These are phyloP conservation scores for Colletotrichum chlorophyti DNA, from an alignment of 2,329 filamentous ascomycete species.

Conservation along the genomic window DNA sequence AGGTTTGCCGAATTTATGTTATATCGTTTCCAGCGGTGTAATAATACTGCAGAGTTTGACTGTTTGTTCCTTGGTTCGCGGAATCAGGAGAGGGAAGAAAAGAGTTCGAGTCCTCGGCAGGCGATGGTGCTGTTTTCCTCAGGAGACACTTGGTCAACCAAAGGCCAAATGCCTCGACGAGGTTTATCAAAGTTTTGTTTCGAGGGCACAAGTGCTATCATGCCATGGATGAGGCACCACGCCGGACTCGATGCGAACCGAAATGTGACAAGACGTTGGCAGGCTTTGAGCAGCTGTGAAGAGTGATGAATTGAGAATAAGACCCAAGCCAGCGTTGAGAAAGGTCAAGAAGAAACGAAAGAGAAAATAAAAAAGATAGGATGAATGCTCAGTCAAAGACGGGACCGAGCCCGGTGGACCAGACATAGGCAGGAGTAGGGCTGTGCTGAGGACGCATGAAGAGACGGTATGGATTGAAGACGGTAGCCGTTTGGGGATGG, in stretches of 20 bases:
- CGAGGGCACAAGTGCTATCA: conserved; percentile 27
- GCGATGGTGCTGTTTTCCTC: conserved; percentile 31
- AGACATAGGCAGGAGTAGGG: conserved; percentile 33
- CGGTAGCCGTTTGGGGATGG: conserved; percentile 37
- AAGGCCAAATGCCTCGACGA: conserved; percentile 1
- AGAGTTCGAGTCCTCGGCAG: conserved; percentile 30
- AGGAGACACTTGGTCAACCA: conserved; percentile 6
- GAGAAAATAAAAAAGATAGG: conserved; percentile 35
- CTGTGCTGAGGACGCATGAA: conserved; percentile 41
- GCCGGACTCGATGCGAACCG: conserved; percentile 12
- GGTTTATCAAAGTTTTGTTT: conserved; percentile 31
- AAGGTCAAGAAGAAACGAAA: conserved; percentile 31
- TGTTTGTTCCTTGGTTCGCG: not conserved
- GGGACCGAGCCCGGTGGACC: conserved; percentile 25
- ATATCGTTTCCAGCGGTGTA: conserved; percentile 2
- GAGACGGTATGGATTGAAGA: conserved; percentile 37
- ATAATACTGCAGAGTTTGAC: not conserved
- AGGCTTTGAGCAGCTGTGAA: conserved; percentile 2
- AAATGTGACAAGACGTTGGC: conserved; percentile 16
- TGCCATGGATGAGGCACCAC: conserved; percentile 26
- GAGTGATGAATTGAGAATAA: conserved; percentile 13
- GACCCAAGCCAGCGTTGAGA: conserved; percentile 17
- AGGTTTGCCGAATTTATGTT: conserved; percentile 15
- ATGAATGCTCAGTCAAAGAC: conserved; percentile 32
- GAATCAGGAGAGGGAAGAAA: conserved; percentile 27